These are phyloP conservation scores for Dioszegia crocea DNA, from an alignment of 768 basidiomycete species.

Conservation along the genomic window DNA sequence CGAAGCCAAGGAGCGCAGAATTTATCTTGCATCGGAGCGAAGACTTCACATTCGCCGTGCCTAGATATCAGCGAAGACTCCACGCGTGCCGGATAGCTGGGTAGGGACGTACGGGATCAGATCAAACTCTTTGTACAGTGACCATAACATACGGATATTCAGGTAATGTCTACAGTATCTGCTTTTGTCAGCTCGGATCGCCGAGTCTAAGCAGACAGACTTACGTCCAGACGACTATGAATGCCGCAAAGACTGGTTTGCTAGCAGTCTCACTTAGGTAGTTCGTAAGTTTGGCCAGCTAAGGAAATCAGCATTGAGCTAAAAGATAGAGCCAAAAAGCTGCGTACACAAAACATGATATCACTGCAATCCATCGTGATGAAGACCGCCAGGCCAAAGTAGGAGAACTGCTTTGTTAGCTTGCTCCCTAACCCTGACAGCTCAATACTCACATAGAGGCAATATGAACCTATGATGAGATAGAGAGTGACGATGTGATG, in stretches of 20 bases:
- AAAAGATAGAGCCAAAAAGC: too few species aligned
- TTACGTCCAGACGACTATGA: too few species aligned
- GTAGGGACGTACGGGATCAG: too few species aligned
- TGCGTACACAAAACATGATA: slow-evolving; percentile 57
- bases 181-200: not conserved
- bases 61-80: slow-evolving; percentile 30
- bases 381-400: slow-evolving; percentile 85
- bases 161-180: slow-evolving; percentile 93
- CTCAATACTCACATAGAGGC: slow-evolving; percentile 8
- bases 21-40: slow-evolving; percentile 57
- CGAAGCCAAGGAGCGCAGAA: slow-evolving; percentile 71
- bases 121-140: slow-evolving; percentile 61
- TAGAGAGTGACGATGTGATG: slow-evolving; percentile 94
- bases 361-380: slow-evolving; percentile 98
- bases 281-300: too few species aligned
- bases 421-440: slow-evolving; percentile 28
- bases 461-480: slow-evolving; percentile 71
- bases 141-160: slow-evolving; percentile 79
- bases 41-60: slow-evolving; percentile 8
- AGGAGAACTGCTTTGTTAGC: slow-evolving; percentile 56
- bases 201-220: too few species aligned
- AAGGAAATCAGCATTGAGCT: too few species aligned
- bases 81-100: too few species aligned
- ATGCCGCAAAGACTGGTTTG: too few species aligned
- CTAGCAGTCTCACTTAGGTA: too few species aligned